These are phyloP conservation scores for Suhomyces panamericanus DNA, from an alignment of 1,139 yeast genomes.

Conservation along the genomic window DNA sequence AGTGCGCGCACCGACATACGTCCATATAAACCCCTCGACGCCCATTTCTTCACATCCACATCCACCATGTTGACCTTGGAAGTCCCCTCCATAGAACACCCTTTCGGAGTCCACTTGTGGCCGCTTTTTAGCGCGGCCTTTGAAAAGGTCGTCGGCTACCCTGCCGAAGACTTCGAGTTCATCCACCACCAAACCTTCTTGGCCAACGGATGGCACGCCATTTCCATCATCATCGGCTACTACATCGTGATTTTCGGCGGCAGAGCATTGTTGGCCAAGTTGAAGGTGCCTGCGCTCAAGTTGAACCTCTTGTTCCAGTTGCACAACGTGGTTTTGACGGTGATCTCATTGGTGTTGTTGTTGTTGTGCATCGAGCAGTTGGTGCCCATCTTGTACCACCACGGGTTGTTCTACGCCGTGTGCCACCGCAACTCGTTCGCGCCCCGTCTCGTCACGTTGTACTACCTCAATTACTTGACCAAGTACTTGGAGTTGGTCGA, in stretches of 20 bases:
- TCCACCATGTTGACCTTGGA: constrained; percentile 7
- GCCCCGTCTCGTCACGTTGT: constrained; percentile 77
- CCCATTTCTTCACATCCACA: constrained; percentile 1
- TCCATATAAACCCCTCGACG: constrained; percentile 3
- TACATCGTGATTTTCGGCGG: constrained; percentile 87
- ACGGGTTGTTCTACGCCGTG: constrained; percentile 84
- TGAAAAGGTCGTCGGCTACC: constrained; percentile 53
- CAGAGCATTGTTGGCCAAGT: constrained; percentile 43
- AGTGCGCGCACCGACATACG: constrained; percentile 1
- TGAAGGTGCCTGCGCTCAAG: constrained; percentile 63
- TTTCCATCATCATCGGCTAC: constrained; percentile 63
- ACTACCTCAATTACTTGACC: constrained; percentile 77
- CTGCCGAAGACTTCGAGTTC: constrained; percentile 75
- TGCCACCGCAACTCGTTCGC: constrained; percentile 84
- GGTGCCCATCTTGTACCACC: constrained; percentile 70
- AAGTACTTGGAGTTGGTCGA: constrained; percentile 84
- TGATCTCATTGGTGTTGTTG: constrained; percentile 65
- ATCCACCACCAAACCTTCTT: constrained; percentile 63
- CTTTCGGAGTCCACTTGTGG: constrained; percentile 91
- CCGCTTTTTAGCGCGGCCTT: constrained; percentile 71
- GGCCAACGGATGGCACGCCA: constrained; percentile 68
- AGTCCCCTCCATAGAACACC: constrained; percentile 70
- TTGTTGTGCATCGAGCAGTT: constrained; percentile 79
- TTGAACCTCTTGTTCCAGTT: constrained; percentile 64
- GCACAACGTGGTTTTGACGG: constrained; percentile 78